Evolutionary conservation across 805 yeast genomes (phyloP).

Genomic region (Nakazawaea ernobii): DNA sequence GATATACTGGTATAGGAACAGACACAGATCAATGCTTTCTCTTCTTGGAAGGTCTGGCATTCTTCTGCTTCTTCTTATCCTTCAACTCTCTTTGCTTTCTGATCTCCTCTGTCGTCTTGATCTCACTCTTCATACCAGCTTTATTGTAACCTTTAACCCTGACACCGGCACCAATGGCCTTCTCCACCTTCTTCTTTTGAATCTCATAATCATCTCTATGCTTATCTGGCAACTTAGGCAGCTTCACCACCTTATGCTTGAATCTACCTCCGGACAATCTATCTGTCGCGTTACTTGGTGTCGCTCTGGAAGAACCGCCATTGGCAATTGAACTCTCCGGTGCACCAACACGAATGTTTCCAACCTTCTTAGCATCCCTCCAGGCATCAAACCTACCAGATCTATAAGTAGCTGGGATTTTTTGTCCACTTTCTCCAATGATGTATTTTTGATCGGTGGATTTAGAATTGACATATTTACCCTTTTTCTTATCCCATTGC

Average conservation of each 20-base stretch:
- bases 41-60: constrained; percentile 66
- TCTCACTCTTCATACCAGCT: constrained; percentile 46
- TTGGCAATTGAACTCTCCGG: constrained; percentile 33
- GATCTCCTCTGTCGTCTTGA: constrained; percentile 67
- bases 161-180: constrained; percentile 73
- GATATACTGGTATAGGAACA: neutral
- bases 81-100: constrained; percentile 65
- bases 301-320: constrained; percentile 24
- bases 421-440: constrained; percentile 91
- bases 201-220: constrained; percentile 78
- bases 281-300: constrained; percentile 24
- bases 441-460: constrained; percentile 83
- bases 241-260: constrained; percentile 66
- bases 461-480: constrained; percentile 76
- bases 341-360: constrained; percentile 48
- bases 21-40: constrained; percentile 20
- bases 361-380: constrained; percentile 66
- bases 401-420: constrained; percentile 84
- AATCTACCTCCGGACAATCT: constrained; percentile 42
- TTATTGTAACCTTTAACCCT: constrained; percentile 60
- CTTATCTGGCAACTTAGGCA: constrained; percentile 91
- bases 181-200: constrained; percentile 77
- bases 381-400: constrained; percentile 92
- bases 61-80: constrained; percentile 77
- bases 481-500: constrained; percentile 92